Conservation (phyloP, 2,329 filamentous ascomycete species). For the Colletotrichum sojae region DNA sequence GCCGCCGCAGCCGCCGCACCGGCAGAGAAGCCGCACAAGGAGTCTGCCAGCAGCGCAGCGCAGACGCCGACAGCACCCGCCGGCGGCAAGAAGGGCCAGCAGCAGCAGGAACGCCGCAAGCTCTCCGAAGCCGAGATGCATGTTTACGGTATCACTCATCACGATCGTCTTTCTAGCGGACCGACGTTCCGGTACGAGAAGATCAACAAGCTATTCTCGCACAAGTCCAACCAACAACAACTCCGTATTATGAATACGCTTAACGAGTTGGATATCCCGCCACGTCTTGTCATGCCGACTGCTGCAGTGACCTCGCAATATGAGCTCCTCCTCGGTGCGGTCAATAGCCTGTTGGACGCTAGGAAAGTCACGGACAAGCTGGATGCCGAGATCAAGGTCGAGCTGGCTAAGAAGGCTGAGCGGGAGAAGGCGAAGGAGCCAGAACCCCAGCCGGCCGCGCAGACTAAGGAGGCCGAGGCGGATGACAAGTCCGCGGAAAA, state of each 20-base stretch:
- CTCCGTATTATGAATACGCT: constrained; percentile 81
- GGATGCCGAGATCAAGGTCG: constrained; percentile 76
- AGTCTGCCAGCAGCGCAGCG: constrained; percentile 60
- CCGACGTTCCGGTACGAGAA: constrained; percentile 91
- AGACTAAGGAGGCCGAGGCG: constrained; percentile 23
- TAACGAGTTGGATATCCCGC: constrained; percentile 78
- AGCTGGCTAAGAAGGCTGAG: constrained; percentile 70
- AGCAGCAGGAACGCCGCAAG: constrained; percentile 72
- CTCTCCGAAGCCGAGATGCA: constrained; percentile 82
- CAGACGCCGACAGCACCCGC: constrained; percentile 53
- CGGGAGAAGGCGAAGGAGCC: constrained; percentile 56
- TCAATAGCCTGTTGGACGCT: constrained; percentile 79
- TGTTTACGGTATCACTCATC: constrained; percentile 86
- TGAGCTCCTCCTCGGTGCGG: constrained; percentile 77
- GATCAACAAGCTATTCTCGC: constrained; percentile 82
- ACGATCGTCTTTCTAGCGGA: constrained; percentile 87
- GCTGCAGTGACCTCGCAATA: constrained; percentile 79
- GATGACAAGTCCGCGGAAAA: constrained; percentile 15
- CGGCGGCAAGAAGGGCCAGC: constrained; percentile 67
- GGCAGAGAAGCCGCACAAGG: constrained; percentile 51
- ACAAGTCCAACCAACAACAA: constrained; percentile 83
- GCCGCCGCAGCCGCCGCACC: constrained; percentile 52
- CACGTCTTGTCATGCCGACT: constrained; percentile 81
- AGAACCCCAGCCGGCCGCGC: constrained; percentile 27
- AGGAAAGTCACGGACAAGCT: constrained; percentile 83